A percentile compares a stretch with the other conserved stretches of the same genome.
phyloP scores from a whole-genome alignment of 2,329 filamentous ascomycete species.

The Aspergillus candidus region DNA sequence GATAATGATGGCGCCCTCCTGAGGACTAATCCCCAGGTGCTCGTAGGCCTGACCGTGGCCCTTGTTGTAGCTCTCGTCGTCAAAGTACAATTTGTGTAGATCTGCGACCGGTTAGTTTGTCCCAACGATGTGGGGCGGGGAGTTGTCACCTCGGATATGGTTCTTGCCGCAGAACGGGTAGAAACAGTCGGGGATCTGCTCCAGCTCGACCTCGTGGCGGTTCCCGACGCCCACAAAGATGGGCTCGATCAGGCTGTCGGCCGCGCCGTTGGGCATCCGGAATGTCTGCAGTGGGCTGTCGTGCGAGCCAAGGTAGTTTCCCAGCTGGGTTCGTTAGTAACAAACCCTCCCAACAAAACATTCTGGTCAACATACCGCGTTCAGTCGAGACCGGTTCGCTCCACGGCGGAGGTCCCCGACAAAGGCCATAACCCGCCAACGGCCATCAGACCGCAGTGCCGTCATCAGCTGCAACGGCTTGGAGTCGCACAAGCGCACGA shows the following conservation, averaged over 20 bases:
- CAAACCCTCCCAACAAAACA: neutral
- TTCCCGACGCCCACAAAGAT: constrained; percentile 50
- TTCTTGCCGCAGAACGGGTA: constrained; percentile 52
- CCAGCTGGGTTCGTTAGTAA: constrained; percentile 26
- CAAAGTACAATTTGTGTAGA: constrained; percentile 54
- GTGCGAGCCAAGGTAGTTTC: constrained; percentile 35
- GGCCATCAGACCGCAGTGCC: constrained; percentile 47
- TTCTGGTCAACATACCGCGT: constrained; percentile 28
- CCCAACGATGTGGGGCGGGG: neutral
- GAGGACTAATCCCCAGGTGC: constrained; percentile 47
- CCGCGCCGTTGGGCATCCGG: constrained; percentile 39
- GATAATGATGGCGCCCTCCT: constrained; percentile 45
- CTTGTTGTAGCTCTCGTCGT: constrained; percentile 50
- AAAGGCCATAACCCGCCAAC: constrained; percentile 50
- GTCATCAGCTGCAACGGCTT: constrained; percentile 48
- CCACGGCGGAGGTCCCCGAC: constrained; percentile 39
- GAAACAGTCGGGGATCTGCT: constrained; percentile 52
- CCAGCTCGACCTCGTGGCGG: constrained; percentile 45
- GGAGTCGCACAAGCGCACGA: constrained; percentile 56
- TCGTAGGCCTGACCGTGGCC: constrained; percentile 55
- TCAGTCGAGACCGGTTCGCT: constrained; percentile 24
- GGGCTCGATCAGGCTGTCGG: constrained; percentile 53
- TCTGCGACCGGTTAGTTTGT: constrained; percentile 31
- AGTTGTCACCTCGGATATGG: constrained; percentile 46
- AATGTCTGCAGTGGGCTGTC: constrained; percentile 40